A percentile compares a stretch with the other conserved stretches of the same genome.
Evolutionary conservation across 2,329 filamentous ascomycete species (phyloP).

Genomic region (Fusarium sp.): DNA sequence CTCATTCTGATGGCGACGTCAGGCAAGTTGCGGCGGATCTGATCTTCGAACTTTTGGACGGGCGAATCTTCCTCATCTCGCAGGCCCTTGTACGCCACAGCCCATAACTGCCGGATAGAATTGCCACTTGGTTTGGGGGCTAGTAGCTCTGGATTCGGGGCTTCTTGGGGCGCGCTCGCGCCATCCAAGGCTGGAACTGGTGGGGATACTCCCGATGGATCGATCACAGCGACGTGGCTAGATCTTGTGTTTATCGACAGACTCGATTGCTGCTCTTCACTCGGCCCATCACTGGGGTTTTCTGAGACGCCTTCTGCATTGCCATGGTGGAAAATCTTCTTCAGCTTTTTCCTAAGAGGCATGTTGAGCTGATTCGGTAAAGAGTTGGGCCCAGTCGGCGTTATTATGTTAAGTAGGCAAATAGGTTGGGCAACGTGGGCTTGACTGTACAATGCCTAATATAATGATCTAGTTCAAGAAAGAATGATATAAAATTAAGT

Average conservation of each 20-base stretch:
- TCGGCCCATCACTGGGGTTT: rapidly evolving
- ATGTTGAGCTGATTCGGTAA: not conserved
- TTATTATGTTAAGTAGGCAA: rapidly evolving
- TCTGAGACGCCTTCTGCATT: rapidly evolving
- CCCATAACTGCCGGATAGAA: not conserved
- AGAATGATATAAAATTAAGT: rapidly evolving
- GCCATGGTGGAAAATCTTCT: rapidly evolving
- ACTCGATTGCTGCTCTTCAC: rapidly evolving
- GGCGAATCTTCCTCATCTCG: not conserved
- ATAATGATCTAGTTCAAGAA: rapidly evolving
- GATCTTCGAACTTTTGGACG: rapidly evolving
- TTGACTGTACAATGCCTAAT: not conserved
- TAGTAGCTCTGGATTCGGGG: rapidly evolving
- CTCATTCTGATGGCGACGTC: rapidly evolving
- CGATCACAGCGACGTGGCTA: rapidly evolving
- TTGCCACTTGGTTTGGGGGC: rapidly evolving
- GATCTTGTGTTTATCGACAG: rapidly evolving
- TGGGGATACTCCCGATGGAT: rapidly evolving
- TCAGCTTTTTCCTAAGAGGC: rapidly evolving
- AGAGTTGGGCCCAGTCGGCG: rapidly evolving
- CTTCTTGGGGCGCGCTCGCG: rapidly evolving
- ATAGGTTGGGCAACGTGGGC: not conserved
- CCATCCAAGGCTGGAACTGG: rapidly evolving
- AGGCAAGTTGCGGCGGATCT: rapidly evolving
- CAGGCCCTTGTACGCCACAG: rapidly evolving